A percentile compares a stretch with the other conserved stretches of the same genome.
These are phyloP conservation scores for Nasturtium officinale DNA, from an alignment of 345 rosid species.

Conservation along the genomic window DNA sequence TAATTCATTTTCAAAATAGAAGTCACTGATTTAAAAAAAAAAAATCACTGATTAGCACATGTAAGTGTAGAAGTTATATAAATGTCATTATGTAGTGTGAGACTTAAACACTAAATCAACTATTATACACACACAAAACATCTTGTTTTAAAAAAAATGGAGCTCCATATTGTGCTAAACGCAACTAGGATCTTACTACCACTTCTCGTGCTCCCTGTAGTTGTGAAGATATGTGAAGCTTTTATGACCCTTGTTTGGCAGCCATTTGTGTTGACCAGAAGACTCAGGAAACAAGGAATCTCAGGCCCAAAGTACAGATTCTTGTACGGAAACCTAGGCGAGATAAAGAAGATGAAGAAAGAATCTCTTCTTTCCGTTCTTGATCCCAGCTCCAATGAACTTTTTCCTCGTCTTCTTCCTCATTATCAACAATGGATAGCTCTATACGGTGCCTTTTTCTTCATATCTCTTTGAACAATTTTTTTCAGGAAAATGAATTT, in stretches of 20 bases:
- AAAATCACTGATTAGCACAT: too few relatives aligned
- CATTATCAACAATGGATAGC: slow-evolving; percentile 16
- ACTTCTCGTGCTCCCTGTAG: slow-evolving; percentile 9
- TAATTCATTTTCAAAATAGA: not conserved
- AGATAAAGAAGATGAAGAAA: slow-evolving; percentile 22
- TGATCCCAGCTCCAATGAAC: slow-evolving; percentile 6
- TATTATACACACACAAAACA: not conserved
- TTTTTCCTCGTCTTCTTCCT: slow-evolving; percentile 11
- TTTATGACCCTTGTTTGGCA: slow-evolving; percentile 27
- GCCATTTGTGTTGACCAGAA: slow-evolving; percentile 27
- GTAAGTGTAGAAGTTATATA: not conserved
- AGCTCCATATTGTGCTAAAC: not conserved
- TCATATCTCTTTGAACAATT: not conserved
- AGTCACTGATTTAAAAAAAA: too few relatives aligned
- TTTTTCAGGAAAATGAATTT: not conserved
- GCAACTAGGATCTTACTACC: not conserved
- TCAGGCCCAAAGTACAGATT: slow-evolving; percentile 26
- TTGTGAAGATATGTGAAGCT: not conserved
- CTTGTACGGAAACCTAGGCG: slow-evolving; percentile 12
- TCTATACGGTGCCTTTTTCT: slow-evolving; percentile 25
- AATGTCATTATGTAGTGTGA: not conserved
- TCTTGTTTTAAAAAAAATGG: not conserved
- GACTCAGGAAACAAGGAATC: slow-evolving; percentile 40
- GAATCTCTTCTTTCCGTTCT: slow-evolving; percentile 19
- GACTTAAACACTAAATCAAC: not conserved